Percentiles rank a stretch among this genome's conserved stretches.
Conservation (phyloP, 2,329 filamentous ascomycete species). For the Botrytis aclada region DNA sequence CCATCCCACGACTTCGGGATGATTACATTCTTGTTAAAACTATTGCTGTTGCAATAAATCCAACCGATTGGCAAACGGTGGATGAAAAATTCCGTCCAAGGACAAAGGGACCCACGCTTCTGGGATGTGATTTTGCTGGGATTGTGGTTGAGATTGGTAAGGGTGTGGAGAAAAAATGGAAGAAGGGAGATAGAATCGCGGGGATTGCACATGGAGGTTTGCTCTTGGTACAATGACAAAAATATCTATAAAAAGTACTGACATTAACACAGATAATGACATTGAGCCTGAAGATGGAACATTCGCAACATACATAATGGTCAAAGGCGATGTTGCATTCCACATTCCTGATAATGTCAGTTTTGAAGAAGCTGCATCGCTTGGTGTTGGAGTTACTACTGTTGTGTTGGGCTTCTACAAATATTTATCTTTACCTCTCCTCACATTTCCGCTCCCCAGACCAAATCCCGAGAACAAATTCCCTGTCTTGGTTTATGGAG, state of each 20-base stretch:
- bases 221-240: not conserved
- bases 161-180: slow-evolving; percentile 25
- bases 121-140: slow-evolving; percentile 13
- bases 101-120: not conserved
- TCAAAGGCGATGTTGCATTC: slow-evolving; percentile 42
- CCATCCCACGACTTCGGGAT: not conserved
- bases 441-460: not conserved
- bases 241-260: not conserved
- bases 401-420: slow-evolving; percentile 16
- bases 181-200: slow-evolving; percentile 28
- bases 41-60: not conserved
- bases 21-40: not conserved
- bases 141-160: slow-evolving; percentile 23
- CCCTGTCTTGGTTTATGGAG: slow-evolving; percentile 38
- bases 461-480: not conserved
- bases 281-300: slow-evolving; percentile 28
- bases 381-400: slow-evolving; percentile 24
- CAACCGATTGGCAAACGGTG: not conserved
- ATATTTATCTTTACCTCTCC: slow-evolving; percentile 4
- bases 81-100: not conserved
- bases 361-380: slow-evolving; percentile 44
- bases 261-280: not conserved
- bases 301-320: slow-evolving; percentile 29
- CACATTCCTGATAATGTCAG: slow-evolving; percentile 44
- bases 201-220: slow-evolving; percentile 30